A percentile compares a stretch with the other conserved stretches of the same genome.
Evolutionary conservation across 2,329 filamentous ascomycete genomes (phyloP).

Genomic region (Fonsecaea nubica): DNA sequence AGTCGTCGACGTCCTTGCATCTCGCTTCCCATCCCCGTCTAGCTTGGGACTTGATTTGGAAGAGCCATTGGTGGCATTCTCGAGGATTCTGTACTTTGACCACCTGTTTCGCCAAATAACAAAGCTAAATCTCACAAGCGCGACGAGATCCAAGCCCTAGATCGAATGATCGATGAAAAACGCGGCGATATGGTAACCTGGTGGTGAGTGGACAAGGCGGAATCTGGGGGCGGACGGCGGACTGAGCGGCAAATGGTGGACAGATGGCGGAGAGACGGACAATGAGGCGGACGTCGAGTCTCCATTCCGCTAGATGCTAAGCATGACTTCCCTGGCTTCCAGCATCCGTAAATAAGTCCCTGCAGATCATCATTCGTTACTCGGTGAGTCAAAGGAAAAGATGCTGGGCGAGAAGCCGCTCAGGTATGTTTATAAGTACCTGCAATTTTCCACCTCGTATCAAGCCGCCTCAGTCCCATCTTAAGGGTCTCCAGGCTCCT

Average conservation of each 20-base stretch:
- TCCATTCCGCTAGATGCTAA: background rate
- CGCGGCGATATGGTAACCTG: background rate
- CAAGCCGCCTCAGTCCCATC: background rate
- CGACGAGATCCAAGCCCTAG: background rate
- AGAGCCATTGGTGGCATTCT: background rate
- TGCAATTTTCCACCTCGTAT: conserved; percentile 10
- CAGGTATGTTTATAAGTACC: background rate
- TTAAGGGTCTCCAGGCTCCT: conserved; percentile 3
- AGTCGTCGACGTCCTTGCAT: background rate
- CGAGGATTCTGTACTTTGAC: background rate
- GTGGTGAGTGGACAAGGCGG: background rate
- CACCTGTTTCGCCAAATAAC: background rate
- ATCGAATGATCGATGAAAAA: background rate
- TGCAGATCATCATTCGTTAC: background rate
- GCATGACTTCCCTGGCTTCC: conserved; percentile 13
- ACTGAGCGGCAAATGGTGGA: background rate
- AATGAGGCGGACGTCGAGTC: background rate
- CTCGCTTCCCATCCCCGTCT: background rate
- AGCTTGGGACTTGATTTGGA: background rate
- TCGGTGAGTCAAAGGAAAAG: background rate
- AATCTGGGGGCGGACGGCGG: background rate
- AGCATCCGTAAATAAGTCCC: conserved; percentile 16
- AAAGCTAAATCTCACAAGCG: background rate
- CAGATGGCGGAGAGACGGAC: background rate
- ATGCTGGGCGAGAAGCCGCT: too few relatives aligned